Base-by-base conservation (phyloP, 352 stramenopile genomes). In the Pythium insidiosum region DNA sequence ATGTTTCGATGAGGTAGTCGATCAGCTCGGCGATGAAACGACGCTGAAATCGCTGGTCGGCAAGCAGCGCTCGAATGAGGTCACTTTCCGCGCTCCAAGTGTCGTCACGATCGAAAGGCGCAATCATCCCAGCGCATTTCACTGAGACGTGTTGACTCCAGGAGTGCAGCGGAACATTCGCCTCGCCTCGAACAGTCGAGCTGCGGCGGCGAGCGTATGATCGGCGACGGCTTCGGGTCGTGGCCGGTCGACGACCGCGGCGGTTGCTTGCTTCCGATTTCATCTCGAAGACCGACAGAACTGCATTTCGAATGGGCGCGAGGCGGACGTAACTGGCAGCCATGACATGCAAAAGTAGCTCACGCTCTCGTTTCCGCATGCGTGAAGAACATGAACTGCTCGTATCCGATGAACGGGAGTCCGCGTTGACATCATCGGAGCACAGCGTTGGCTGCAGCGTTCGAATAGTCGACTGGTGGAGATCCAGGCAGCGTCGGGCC, bases 391-490 rank as follows among this genome's bases (percentile, higher is more conserved):
- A n/a, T n/a, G n/a, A n/a, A n/a, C n/a, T n/a, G n/a, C n/a, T n/a
- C n/a, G n/a, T n/a, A n/a, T n/a, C n/a, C n/a, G n/a, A n/a, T n/a
- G n/a, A n/a, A n/a, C n/a, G n/a, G 16, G 50, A 47, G 6, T 23
- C 37, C 25, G 53, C 25, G 11, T 35, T 20, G 29, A 54, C 7
- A 11, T 52, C 38, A 19, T 63, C 29, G 12, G 47, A 38, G 59
- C 53, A 13, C 53, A 45, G 15, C 48, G 52, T 12, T 66, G 44
- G 13, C 53, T 61, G 56, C 10, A 63, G 25, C 1, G 69, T 69
- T 30, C 73, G 68, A n/a, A 88, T 44, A 29, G 75, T 83, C 22
- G 54, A 54, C 47, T 84, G 66, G 43, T 88, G 75, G 33, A 88
- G 60, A 41, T 76, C 62, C 35, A 88, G 45, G 28, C 73, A 84